Base-by-base conservation (phyloP, 2,329 filamentous ascomycete species). In the Emmonsiellopsis sp. region DNA sequence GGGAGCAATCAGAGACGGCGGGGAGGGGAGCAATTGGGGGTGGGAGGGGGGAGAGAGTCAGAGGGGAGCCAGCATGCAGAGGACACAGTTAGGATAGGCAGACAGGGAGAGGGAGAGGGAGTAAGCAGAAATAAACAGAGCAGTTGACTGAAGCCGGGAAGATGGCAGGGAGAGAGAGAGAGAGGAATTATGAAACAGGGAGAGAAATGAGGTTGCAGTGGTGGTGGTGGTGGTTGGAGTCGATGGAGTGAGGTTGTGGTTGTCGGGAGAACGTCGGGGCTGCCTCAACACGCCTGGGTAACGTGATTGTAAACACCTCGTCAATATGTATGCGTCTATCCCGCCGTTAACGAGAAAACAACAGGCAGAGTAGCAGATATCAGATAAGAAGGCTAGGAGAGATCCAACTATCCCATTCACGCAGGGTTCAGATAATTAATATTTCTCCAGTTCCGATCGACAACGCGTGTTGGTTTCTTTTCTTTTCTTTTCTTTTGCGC, bases 161-260 rank as follows among this genome's bases (percentile, higher is more conserved):
- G 41, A 32, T 41, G 51, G 54, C 53, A 37, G 45, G 40, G 48
- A 55, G 52, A 52, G 50, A 44, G 48, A 45, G 45, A 53, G 54
- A 50, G 20, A 35, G 15, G 26, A 51, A 44, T 42, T 44, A 51
- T 51, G 8, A 42, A 53, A 55, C 54, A 55, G 45, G 46, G 32
- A 35, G 38, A 2, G 46, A 53, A 52, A 52, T 57, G 48, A 50
- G 13, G 49, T 50, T 58, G 58, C 55, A 61, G 58, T 58, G 58
- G 59, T 55, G 53, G 59, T 55, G 56, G 55, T 53, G 57, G 49
- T 55, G 55, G 55, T 55, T 54, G 57, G 55, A 58, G 46, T 37
- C 20, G 9, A 37, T n/a, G n/a, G n/a, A 16, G 10, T n/a, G 37
- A 38, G 41, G 50, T 30, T 50, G 47, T 38, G 47, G 46, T 5